Percentiles rank a stretch among this genome's conserved stretches.
Conservation (phyloP, 441 rosid genomes). For the Eugenia klotzschiana region DNA sequence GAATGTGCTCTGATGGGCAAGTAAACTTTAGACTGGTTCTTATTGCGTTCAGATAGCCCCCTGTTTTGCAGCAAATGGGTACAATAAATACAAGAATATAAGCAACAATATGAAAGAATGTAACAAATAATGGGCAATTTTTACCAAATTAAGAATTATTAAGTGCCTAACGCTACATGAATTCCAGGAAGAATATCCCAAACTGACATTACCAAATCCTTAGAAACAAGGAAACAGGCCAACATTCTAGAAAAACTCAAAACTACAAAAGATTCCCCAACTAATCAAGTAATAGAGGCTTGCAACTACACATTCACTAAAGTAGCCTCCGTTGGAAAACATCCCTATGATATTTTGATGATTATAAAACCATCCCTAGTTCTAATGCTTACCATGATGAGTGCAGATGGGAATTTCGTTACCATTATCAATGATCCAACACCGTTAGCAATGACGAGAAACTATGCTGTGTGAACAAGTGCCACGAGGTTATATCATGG, state of each 20-base stretch:
- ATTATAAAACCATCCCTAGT: too few species aligned
- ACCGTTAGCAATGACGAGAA: too few species aligned
- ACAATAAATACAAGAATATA: background rate
- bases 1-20: slow-evolving; percentile 66
- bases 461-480: too few species aligned
- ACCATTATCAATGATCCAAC: too few species aligned
- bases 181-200: background rate
- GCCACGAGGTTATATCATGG: too few species aligned
- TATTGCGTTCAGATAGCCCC: slow-evolving; percentile 42
- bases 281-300: background rate
- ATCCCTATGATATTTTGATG: too few species aligned
- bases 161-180: background rate
- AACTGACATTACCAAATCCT: background rate
- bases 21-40: slow-evolving; percentile 37
- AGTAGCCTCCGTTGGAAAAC: background rate
- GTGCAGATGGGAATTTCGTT: too few species aligned
- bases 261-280: background rate
- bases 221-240: background rate
- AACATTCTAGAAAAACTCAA: background rate
- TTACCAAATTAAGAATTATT: background rate
- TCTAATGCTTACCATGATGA: too few species aligned
- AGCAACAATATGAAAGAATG: background rate
- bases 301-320: background rate
- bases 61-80: slow-evolving; percentile 22
- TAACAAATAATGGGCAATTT: background rate